Evolutionary conservation across 2,329 filamentous ascomycete genomes (phyloP), one percentile per base, ranked within the genome.

Genomic region (Monilinia polystroma): DNA sequence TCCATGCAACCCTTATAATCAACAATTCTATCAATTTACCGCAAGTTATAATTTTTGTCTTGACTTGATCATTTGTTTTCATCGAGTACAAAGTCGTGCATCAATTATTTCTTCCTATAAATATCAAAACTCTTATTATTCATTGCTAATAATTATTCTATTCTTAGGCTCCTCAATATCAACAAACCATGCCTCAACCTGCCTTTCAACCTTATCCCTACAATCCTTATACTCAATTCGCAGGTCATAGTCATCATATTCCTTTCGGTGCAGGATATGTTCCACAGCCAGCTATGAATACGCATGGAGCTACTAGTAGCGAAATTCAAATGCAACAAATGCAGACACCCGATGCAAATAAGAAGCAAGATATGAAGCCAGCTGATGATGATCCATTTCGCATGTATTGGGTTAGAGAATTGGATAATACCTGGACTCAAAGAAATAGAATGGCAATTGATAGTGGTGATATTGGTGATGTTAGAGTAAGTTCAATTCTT

Each of bases 391-490:
- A 87, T 76, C 82, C 83, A 51, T 81, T 80, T 55, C 84, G 85
- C 69, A 83, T 85, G 78, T 89, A 88, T 78, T 85, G 82, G 78
- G 81, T 84, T 72, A 83, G 85, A 67, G 85, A 89, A 77, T 77
- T 84, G 71, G 85, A 89, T 76, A 83, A 84, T 60, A 81, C 83
- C 68, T 88, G 83, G 83, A 83, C 82, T 47, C 81, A 86, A 76
- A 82, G 84, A 75, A 85, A 81, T 75, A 84, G 86, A 43, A 81
- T 81, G 76, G 83, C 84, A 64, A 85, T 89, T 76, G 86, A 89
- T 74, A 79, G 81, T 73, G 81, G 86, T 51, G 77, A 78, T 70
- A 74, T 77, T 73, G 82, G 81, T 38, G 79, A 82, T 64, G 82
- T 80, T 71, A 82, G 84, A 26, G 65, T 64, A 49, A 52, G 65